A percentile compares a stretch with the other conserved stretches of the same genome.
phyloP scores from a whole-genome alignment of 2,329 filamentous ascomycete genomes.

The Claviceps digitariae region DNA sequence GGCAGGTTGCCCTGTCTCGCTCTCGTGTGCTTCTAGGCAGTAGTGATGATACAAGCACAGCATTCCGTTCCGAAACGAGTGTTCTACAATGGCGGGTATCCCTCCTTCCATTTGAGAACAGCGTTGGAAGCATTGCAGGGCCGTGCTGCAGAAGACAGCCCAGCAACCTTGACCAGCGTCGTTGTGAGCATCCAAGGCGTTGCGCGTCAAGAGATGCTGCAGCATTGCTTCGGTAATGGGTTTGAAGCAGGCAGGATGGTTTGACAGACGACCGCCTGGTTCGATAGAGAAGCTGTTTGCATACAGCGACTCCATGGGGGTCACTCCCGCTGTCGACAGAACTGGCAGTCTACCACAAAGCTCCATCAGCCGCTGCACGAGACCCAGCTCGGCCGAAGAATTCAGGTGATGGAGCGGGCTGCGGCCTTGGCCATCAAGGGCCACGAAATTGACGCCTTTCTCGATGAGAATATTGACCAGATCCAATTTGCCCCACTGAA shows the following conservation, averaged over 20 bases:
- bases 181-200: slow-evolving; percentile 12
- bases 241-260: slow-evolving; percentile 13
- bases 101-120: neutral
- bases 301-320: slow-evolving; percentile 18
- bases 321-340: slow-evolving; percentile 7
- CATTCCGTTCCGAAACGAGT: neutral
- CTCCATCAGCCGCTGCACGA: slow-evolving; percentile 14
- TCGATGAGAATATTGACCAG: slow-evolving; percentile 12
- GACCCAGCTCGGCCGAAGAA: slow-evolving; percentile 9
- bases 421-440: slow-evolving; percentile 7
- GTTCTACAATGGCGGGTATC: neutral
- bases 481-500: slow-evolving; percentile 15
- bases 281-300: slow-evolving; percentile 9
- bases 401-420: slow-evolving; percentile 15
- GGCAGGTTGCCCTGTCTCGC: slow-evolving; percentile 1
- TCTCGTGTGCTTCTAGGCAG: neutral
- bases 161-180: slow-evolving; percentile 10
- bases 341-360: slow-evolving; percentile 9
- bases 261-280: slow-evolving; percentile 2
- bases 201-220: slow-evolving; percentile 12
- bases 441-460: slow-evolving; percentile 8
- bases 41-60: neutral
- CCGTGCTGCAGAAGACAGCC: slow-evolving; percentile 13
- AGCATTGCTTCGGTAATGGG: slow-evolving; percentile 8
- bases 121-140: neutral